A percentile compares a stretch with the other conserved stretches of the same genome.
These are phyloP conservation scores for Capsicum rhomboideum DNA, from an alignment of 257 asterid species.

Conservation along the genomic window DNA sequence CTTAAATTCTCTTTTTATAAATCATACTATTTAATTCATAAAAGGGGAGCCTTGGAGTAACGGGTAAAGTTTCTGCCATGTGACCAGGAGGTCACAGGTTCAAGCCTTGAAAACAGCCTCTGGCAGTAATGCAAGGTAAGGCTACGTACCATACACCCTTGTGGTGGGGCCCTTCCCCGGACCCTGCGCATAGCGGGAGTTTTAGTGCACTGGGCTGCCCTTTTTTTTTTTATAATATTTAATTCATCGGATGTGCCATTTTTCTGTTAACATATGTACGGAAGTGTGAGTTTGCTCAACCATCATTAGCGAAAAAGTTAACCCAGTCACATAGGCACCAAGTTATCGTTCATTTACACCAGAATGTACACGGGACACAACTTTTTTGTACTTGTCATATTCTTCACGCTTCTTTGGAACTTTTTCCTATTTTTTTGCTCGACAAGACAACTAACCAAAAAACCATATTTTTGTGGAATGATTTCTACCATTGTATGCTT, in stretches of 20 bases:
- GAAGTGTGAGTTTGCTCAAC: neutral
- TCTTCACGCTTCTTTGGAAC: neutral
- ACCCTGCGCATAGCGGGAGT: too few relatives aligned
- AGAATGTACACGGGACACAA: neutral
- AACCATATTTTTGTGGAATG: neutral
- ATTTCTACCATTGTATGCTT: neutral
- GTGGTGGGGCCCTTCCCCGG: too few relatives aligned
- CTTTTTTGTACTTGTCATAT: neutral
- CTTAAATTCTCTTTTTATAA: neutral
- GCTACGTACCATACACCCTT: too few relatives aligned
- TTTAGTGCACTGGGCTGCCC: too few relatives aligned
- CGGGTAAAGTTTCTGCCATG: too few relatives aligned
- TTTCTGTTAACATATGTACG: neutral
- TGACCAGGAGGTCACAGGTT: too few relatives aligned
- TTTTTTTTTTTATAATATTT: too few relatives aligned
- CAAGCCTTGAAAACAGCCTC: too few relatives aligned
- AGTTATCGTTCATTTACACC: neutral
- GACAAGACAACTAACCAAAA: neutral
- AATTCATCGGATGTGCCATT: neutral
- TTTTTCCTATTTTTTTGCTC: neutral
- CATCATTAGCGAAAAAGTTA: neutral
- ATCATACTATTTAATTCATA: neutral
- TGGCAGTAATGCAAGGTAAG: too few relatives aligned
- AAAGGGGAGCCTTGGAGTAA: too few relatives aligned
- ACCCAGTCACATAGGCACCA: neutral